These are phyloP conservation scores for Suillus spraguei DNA, from an alignment of 768 basidiomycete species.

Conservation along the genomic window DNA sequence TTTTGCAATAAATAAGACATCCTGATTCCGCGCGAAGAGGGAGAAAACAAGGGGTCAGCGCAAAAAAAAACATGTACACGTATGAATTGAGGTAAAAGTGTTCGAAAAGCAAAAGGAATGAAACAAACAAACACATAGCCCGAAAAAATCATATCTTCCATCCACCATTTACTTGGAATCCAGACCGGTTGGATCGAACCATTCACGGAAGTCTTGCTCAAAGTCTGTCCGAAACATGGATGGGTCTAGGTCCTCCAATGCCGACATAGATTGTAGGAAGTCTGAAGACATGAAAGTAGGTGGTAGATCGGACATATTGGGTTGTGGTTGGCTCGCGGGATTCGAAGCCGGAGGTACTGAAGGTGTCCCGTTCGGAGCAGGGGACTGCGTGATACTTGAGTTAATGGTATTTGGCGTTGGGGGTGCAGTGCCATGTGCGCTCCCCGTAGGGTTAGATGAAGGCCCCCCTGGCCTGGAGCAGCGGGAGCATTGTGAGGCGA, in stretches of 20 bases:
- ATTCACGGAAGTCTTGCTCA: slow-evolving; percentile 75
- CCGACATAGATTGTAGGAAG: slow-evolving; percentile 48
- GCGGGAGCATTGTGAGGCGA: slow-evolving; percentile 47
- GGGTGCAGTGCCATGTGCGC: slow-evolving; percentile 36
- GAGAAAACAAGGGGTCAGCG: slow-evolving; percentile 14
- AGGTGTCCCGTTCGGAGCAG: slow-evolving; percentile 34
- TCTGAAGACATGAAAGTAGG: slow-evolving; percentile 32
- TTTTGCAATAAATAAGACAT: slow-evolving; percentile 34
- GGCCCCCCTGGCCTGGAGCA: slow-evolving; percentile 27
- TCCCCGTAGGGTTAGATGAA: slow-evolving; percentile 17
- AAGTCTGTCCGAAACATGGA: slow-evolving; percentile 52
- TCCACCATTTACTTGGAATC: slow-evolving; percentile 28
- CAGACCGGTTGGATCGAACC: slow-evolving; percentile 62
- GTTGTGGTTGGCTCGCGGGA: slow-evolving; percentile 24
- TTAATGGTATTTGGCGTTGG: slow-evolving; percentile 38
- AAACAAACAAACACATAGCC: slow-evolving; percentile 14
- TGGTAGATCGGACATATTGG: slow-evolving; percentile 25
- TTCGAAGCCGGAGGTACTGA: slow-evolving; percentile 30
- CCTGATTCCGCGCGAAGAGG: slow-evolving; percentile 18
- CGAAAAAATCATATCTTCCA: slow-evolving; percentile 13
- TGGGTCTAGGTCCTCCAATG: slow-evolving; percentile 42
- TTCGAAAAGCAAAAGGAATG: slow-evolving; percentile 16
- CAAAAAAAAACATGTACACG: slow-evolving; percentile 22
- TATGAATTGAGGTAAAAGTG: slow-evolving; percentile 14
- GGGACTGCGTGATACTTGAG: slow-evolving; percentile 39